Conservation (phyloP, 352 stramenopile genomes). For the Globisporangium ultimum region DNA sequence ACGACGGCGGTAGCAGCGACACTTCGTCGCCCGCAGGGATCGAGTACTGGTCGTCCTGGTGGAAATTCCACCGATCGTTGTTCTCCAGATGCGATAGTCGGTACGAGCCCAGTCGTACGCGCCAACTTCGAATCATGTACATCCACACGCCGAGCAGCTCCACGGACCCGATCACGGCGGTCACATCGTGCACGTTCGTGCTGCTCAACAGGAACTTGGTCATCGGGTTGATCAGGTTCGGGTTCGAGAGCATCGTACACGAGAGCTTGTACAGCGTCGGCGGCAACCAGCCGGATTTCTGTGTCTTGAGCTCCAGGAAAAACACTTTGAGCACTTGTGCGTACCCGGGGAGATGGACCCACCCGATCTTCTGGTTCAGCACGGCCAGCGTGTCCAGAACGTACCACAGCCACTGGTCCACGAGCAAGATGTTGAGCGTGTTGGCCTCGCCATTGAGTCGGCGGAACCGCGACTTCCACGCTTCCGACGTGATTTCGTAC, state of each 20-base stretch:
- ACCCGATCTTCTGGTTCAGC: slow-evolving; percentile 88
- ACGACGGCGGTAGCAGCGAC: slow-evolving; percentile 79
- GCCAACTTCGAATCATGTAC: slow-evolving; percentile 91
- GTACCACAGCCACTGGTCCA: slow-evolving; percentile 90
- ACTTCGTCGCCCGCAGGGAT: slow-evolving; percentile 86
- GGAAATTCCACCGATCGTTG: slow-evolving; percentile 89
- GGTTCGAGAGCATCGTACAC: slow-evolving; percentile 87
- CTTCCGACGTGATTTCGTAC: slow-evolving; percentile 83
- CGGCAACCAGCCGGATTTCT: slow-evolving; percentile 85
- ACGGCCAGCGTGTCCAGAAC: slow-evolving; percentile 87
- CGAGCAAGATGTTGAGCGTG: slow-evolving; percentile 83
- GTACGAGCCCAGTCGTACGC: slow-evolving; percentile 82
- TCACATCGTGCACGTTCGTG: slow-evolving; percentile 86
- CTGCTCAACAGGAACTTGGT: slow-evolving; percentile 86
- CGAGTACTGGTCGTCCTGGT: slow-evolving; percentile 87
- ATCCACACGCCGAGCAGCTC: slow-evolving; percentile 88
- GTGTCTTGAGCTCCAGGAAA: slow-evolving; percentile 86
- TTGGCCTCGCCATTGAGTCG: slow-evolving; percentile 79
- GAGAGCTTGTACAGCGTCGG: slow-evolving; percentile 87
- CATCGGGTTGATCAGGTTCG: slow-evolving; percentile 88
- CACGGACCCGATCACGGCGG: slow-evolving; percentile 80
- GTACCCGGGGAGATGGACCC: slow-evolving; percentile 81
- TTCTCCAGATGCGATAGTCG: slow-evolving; percentile 86
- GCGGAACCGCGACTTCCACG: slow-evolving; percentile 81
- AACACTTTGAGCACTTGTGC: slow-evolving; percentile 88